Conservation (phyloP, 768 basidiomycete genomes). For the Rhizopogon roseolus region DNA sequence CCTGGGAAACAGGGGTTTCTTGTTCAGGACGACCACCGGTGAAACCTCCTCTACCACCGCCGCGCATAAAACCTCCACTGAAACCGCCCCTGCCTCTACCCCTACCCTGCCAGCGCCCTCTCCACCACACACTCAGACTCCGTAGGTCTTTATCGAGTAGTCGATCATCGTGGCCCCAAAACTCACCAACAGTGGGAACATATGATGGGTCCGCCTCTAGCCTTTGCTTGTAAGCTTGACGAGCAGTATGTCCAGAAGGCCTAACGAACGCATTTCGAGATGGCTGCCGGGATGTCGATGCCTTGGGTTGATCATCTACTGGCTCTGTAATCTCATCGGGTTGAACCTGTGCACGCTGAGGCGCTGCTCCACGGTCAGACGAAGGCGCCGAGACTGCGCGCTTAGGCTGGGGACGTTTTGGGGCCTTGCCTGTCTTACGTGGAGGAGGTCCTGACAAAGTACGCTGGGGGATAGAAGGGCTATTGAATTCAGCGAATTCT, state of each 20-base stretch:
- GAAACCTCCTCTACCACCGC: conserved; percentile 49
- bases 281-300: conserved; percentile 35
- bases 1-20: conserved; percentile 10
- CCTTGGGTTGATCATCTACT: conserved; percentile 27
- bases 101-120: conserved; percentile 70
- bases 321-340: conserved; percentile 8
- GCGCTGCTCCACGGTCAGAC: conserved; percentile 17
- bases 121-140: conserved; percentile 85
- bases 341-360: conserved; percentile 10
- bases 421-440: conserved; percentile 38
- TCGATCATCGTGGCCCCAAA: conserved; percentile 95
- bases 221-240: conserved; percentile 82
- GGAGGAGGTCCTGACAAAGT: conserved; percentile 34
- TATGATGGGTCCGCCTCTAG: conserved; percentile 83
- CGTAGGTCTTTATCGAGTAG: conserved; percentile 78
- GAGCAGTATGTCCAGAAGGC: conserved; percentile 54
- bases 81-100: conserved; percentile 53
- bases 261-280: conserved; percentile 18
- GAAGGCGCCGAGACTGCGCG: conserved; percentile 31
- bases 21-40: conserved; percentile 10
- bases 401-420: conserved; percentile 31
- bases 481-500: conserved; percentile 63
- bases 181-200: conserved; percentile 86
- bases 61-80: conserved; percentile 40
- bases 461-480: conserved; percentile 25